phyloP scores from a whole-genome alignment of 208 protist genomes.

The Crithidia expoeki region DNA sequence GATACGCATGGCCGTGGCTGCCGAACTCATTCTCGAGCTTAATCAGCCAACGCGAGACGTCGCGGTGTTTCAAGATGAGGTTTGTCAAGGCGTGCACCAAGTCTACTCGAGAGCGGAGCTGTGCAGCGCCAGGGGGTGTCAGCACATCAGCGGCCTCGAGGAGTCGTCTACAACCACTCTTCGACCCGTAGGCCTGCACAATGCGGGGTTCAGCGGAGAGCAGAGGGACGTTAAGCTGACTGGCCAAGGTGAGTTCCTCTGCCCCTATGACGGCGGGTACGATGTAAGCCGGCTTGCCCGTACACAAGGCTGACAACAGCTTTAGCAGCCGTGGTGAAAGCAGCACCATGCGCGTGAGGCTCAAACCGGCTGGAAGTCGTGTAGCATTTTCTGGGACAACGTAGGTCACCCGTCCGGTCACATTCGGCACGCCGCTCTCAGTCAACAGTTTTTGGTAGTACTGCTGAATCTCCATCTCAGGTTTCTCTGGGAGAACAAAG shows the following conservation, averaged over 20 bases:
- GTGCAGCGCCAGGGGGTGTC: slow-evolving; percentile 61
- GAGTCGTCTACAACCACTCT: slow-evolving; percentile 77
- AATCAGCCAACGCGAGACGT: slow-evolving; percentile 82
- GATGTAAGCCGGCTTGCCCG: slow-evolving; percentile 73
- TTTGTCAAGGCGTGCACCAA: slow-evolving; percentile 62
- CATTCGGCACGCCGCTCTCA: slow-evolving; percentile 62
- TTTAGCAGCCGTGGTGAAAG: slow-evolving; percentile 84
- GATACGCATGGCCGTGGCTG: slow-evolving; percentile 87
- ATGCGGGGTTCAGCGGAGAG: slow-evolving; percentile 78
- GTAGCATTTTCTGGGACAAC: slow-evolving; percentile 83
- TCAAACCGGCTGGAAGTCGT: slow-evolving; percentile 69
- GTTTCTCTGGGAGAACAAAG: slow-evolving; percentile 74
- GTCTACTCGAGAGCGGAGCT: slow-evolving; percentile 61
- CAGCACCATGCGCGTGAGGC: slow-evolving; percentile 76
- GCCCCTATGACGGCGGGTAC: slow-evolving; percentile 85
- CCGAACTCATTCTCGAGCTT: slow-evolving; percentile 91
- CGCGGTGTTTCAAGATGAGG: slow-evolving; percentile 76
- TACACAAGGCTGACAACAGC: slow-evolving; percentile 67
- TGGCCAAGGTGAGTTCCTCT: slow-evolving; percentile 87
- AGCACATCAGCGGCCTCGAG: slow-evolving; percentile 79
- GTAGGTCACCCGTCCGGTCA: slow-evolving; percentile 64
- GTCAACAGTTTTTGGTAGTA: slow-evolving; percentile 85
- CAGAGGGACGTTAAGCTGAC: slow-evolving; percentile 85
- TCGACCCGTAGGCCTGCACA: slow-evolving; percentile 83
- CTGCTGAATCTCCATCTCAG: slow-evolving; percentile 74